A percentile compares a stretch with the other conserved stretches of the same genome.
Conservation (phyloP, 768 basidiomycete genomes). For the Agrocybe praecox region DNA sequence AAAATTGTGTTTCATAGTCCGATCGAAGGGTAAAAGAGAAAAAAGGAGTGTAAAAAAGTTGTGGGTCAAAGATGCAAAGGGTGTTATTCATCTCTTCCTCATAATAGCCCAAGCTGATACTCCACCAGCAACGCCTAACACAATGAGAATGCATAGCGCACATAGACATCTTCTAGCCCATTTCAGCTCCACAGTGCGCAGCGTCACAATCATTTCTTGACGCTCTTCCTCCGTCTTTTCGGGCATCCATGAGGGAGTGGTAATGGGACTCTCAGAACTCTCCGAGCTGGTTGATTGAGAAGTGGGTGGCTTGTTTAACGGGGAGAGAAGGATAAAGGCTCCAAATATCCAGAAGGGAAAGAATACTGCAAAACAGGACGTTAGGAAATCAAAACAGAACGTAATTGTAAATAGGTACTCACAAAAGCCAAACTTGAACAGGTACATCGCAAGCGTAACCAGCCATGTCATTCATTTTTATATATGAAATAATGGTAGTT, state of each 20-base stretch:
- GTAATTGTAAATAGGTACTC: constrained; percentile 24
- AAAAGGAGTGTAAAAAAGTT: no score
- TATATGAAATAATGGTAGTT: no score
- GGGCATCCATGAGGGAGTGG: constrained; percentile 49
- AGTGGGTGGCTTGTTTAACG: constrained; percentile 44
- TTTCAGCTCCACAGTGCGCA: constrained; percentile 52
- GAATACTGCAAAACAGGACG: constrained; percentile 43
- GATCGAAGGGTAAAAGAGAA: no score
- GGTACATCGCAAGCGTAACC: constrained; percentile 59
- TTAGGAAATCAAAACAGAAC: constrained; percentile 1
- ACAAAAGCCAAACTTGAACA: constrained; percentile 70
- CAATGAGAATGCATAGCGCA: constrained; percentile 50
- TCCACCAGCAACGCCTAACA: constrained; percentile 34
- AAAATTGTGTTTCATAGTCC: no score
- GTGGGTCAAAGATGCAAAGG: not conserved
- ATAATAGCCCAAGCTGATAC: constrained; percentile 34
- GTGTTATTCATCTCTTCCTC: constrained; percentile 2
- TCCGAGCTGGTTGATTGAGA: not conserved
- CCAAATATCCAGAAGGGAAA: constrained; percentile 66
- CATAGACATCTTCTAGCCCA: constrained; percentile 60
- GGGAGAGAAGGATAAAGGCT: constrained; percentile 54
- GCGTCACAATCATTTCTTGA: constrained; percentile 43
- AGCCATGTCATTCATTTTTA: no score
- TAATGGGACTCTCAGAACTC: constrained; percentile 15
- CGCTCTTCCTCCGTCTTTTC: constrained; percentile 58